phyloP scores from a whole-genome alignment of 139 green algal genomes.

The Chlorella sp. region DNA sequence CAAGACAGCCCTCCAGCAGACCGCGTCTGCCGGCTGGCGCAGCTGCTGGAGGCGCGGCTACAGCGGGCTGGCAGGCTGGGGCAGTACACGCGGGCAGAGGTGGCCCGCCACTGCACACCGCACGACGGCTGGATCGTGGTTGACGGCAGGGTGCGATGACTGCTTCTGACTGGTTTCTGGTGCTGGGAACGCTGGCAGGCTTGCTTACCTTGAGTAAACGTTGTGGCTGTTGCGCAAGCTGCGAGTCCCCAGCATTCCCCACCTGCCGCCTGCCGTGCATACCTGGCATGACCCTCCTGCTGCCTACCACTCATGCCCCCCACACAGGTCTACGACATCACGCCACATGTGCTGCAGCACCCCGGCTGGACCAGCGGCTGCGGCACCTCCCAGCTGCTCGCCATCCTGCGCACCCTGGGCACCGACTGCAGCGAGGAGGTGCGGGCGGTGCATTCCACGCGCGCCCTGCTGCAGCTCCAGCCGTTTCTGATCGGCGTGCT shows the following conservation, averaged over 20 bases:
- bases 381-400: slow-evolving; percentile 25
- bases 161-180: too few relatives aligned
- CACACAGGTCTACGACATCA: slow-evolving; percentile 41
- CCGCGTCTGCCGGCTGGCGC: neutral
- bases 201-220: too few relatives aligned
- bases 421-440: slow-evolving; percentile 37
- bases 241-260: neutral
- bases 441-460: neutral
- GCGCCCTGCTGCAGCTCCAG: slow-evolving; percentile 3
- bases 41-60: slow-evolving; percentile 5
- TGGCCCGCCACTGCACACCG: slow-evolving; percentile 11
- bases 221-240: neutral
- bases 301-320: too few relatives aligned
- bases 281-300: too few relatives aligned
- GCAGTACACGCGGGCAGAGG: slow-evolving; percentile 16
- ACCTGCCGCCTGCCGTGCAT: too few relatives aligned
- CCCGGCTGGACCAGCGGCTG: slow-evolving; percentile 27
- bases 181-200: too few relatives aligned
- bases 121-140: slow-evolving; percentile 24
- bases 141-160: slow-evolving; percentile 14
- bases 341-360: slow-evolving; percentile 22
- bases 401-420: slow-evolving; percentile 32
- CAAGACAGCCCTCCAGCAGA: neutral
- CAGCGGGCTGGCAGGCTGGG: neutral
- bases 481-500: slow-evolving; percentile 28